phyloP scores from a whole-genome alignment of 805 yeast genomes.

The Zygotorulaspora danielsina region DNA sequence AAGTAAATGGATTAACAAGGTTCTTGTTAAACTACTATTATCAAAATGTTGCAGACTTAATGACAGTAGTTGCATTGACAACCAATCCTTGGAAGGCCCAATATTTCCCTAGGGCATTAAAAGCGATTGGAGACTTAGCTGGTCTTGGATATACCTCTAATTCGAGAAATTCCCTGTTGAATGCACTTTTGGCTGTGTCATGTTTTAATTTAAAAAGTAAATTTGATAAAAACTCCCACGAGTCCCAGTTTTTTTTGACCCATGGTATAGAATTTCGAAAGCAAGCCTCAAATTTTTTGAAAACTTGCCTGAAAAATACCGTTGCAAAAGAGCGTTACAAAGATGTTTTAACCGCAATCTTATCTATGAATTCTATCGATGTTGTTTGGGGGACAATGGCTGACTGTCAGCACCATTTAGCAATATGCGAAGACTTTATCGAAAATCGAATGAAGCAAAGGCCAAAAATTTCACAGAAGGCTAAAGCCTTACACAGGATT shows the following conservation, averaged over 20 bases:
- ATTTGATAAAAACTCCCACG: slow-evolving; percentile 59
- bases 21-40: slow-evolving; percentile 68
- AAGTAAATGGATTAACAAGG: slow-evolving; percentile 65
- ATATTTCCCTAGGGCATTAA: slow-evolving; percentile 77
- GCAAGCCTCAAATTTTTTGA: slow-evolving; percentile 68
- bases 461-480: slow-evolving; percentile 67
- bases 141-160: slow-evolving; percentile 69
- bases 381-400: slow-evolving; percentile 90
- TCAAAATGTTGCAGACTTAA: slow-evolving; percentile 70
- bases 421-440: slow-evolving; percentile 72
- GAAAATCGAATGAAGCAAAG: slow-evolving; percentile 62
- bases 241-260: slow-evolving; percentile 65
- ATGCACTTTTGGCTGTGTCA: slow-evolving; percentile 74
- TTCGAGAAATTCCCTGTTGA: slow-evolving; percentile 71
- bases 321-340: slow-evolving; percentile 65
- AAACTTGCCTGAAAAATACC: slow-evolving; percentile 51
- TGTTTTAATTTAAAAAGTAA: slow-evolving; percentile 77
- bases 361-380: slow-evolving; percentile 84
- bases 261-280: slow-evolving; percentile 69
- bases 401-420: slow-evolving; percentile 70
- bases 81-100: slow-evolving; percentile 86
- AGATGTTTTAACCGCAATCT: slow-evolving; percentile 74
- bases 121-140: slow-evolving; percentile 76
- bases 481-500: slow-evolving; percentile 70
- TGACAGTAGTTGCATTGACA: slow-evolving; percentile 66